Evolutionary conservation across 2,329 filamentous ascomycete genomes (phyloP).

Genomic region (Trichoderma polysporum): DNA sequence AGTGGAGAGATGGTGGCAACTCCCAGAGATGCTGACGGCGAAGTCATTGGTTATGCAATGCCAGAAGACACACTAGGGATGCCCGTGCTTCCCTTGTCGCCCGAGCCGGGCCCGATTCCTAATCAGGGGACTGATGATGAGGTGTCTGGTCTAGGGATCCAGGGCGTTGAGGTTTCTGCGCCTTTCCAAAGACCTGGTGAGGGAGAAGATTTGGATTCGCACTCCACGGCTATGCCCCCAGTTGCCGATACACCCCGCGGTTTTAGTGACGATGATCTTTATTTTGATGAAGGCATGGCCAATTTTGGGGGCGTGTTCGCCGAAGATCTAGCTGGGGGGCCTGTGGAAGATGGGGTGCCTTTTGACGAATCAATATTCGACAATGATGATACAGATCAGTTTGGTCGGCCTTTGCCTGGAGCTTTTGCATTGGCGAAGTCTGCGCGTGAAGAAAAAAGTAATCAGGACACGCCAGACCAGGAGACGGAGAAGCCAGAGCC

Average conservation of each 20-base stretch:
- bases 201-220: background rate
- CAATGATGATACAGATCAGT: conserved; percentile 62
- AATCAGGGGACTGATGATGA: conserved; percentile 21
- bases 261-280: conserved; percentile 60
- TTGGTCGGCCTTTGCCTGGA: conserved; percentile 59
- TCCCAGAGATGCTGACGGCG: conserved; percentile 53
- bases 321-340: conserved; percentile 42
- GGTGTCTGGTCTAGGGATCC: conserved; percentile 45
- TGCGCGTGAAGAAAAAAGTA: conserved; percentile 37
- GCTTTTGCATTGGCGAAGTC: conserved; percentile 56
- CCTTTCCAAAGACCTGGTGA: background rate
- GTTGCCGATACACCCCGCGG: conserved; percentile 19
- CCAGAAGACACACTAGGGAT: conserved; percentile 45
- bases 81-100: conserved; percentile 18
- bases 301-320: conserved; percentile 48
- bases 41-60: conserved; percentile 57
- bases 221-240: conserved; percentile 17
- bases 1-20: conserved; percentile 49
- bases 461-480: conserved; percentile 22
- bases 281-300: conserved; percentile 65
- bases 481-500: conserved; percentile 48
- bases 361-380: conserved; percentile 78
- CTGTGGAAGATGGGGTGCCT: conserved; percentile 50
- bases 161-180: conserved; percentile 33
- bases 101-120: background rate